Percentiles rank a stretch among this genome's conserved stretches.
Evolutionary conservation across 805 yeast genomes (phyloP).

Genomic region (Ogataea thermomethanolica): DNA sequence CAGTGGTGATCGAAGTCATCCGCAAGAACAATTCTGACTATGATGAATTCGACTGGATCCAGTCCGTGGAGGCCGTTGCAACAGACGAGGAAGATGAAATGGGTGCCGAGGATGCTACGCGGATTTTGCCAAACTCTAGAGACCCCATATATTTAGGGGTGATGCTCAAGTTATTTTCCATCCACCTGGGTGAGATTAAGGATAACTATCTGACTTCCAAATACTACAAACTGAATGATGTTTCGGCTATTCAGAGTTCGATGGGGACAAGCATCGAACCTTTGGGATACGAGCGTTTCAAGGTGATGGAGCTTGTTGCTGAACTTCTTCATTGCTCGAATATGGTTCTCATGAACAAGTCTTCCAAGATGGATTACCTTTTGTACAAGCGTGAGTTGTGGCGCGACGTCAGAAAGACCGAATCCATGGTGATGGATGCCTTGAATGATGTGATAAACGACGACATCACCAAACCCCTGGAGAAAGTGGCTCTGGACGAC

Average conservation of each 20-base stretch:
- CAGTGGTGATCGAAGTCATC: slow-evolving; percentile 87
- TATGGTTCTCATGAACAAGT: slow-evolving; percentile 85
- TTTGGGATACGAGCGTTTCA: slow-evolving; percentile 86
- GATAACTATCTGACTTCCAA: slow-evolving; percentile 31
- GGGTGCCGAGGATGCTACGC: slow-evolving; percentile 4
- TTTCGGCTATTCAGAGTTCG: slow-evolving; percentile 46
- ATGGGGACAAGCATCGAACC: slow-evolving; percentile 59
- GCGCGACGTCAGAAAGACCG: slow-evolving; percentile 50
- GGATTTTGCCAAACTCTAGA: slow-evolving; percentile 75
- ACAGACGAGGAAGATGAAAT: slow-evolving; percentile 11
- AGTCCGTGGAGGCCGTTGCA: slow-evolving; percentile 22
- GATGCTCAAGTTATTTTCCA: slow-evolving; percentile 72
- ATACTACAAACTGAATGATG: slow-evolving; percentile 26
- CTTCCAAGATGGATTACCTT: slow-evolving; percentile 55
- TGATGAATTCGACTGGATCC: slow-evolving; percentile 49
- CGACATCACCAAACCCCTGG: slow-evolving; percentile 20
- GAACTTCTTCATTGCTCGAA: slow-evolving; percentile 94
- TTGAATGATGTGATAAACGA: slow-evolving; percentile 31
- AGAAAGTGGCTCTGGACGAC: slow-evolving; percentile 29
- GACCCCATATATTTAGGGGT: slow-evolving; percentile 92
- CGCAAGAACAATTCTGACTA: slow-evolving; percentile 95
- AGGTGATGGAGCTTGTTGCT: slow-evolving; percentile 86
- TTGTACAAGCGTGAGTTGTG: slow-evolving; percentile 67
- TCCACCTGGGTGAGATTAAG: slow-evolving; percentile 30
- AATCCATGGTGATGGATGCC: slow-evolving; percentile 36